These are phyloP conservation scores for Clonostachys solani DNA, from an alignment of 2,329 filamentous ascomycete genomes.

Conservation along the genomic window DNA sequence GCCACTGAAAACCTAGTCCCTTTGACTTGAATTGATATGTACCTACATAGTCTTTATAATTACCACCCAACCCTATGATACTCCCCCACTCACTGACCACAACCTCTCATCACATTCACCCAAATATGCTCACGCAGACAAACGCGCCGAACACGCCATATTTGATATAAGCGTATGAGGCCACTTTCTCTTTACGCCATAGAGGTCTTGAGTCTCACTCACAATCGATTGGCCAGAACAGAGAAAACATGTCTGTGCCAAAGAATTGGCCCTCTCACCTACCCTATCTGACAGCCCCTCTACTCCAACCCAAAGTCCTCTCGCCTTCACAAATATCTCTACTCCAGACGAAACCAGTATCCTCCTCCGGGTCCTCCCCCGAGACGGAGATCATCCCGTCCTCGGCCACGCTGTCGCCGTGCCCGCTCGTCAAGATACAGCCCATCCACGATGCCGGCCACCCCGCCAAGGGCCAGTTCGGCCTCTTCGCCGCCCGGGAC, in stretches of 20 bases:
- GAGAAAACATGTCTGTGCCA: slow-evolving; percentile 28
- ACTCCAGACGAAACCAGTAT: slow-evolving; percentile 23
- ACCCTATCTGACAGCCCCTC: slow-evolving; percentile 46
- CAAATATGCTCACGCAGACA: too few relatives aligned
- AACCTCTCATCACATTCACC: too few relatives aligned
- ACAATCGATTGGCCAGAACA: too few relatives aligned
- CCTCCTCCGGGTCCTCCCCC: slow-evolving; percentile 5
- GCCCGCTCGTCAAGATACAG: slow-evolving; percentile 47
- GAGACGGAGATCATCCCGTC: slow-evolving; percentile 15
- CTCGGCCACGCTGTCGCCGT: slow-evolving; percentile 39
- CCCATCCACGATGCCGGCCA: slow-evolving; percentile 45
- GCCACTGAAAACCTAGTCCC: too few relatives aligned
- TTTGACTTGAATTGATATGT: too few relatives aligned
- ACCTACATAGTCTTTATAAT: too few relatives aligned
- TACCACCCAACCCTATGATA: too few relatives aligned
- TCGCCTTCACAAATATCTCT: slow-evolving; percentile 31
- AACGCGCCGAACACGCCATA: too few relatives aligned
- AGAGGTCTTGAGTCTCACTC: too few relatives aligned
- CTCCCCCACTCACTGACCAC: too few relatives aligned
- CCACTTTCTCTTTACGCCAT: too few relatives aligned
- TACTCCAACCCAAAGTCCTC: slow-evolving; percentile 38
- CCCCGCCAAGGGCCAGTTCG: slow-evolving; percentile 53
- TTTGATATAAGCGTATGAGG: too few relatives aligned
- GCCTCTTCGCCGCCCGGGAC: slow-evolving; percentile 53
- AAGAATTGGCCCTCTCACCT: slow-evolving; percentile 54